phyloP scores from a whole-genome alignment of 176 grass and related monocot species.

The Typha latifolia region DNA sequence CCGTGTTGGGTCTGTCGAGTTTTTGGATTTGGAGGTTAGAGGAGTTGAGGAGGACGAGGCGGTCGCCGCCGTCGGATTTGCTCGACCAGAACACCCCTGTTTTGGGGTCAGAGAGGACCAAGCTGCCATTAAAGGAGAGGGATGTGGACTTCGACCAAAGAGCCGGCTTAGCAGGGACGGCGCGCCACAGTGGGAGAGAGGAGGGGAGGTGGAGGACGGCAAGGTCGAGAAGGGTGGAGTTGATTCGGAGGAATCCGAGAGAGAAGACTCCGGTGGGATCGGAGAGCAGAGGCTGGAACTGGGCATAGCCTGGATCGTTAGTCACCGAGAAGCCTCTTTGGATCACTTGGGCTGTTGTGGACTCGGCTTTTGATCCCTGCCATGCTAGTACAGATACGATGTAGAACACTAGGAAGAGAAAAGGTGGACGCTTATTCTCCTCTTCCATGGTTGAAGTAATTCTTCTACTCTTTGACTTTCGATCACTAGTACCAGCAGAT shows the following conservation, averaged over 20 bases:
- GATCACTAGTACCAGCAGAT: too few species aligned
- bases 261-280: slow-evolving; percentile 70
- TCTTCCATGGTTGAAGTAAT: too few species aligned
- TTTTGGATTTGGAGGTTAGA: slow-evolving; percentile 80
- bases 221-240: slow-evolving; percentile 57
- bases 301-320: slow-evolving; percentile 44
- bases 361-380: background rate
- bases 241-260: slow-evolving; percentile 63
- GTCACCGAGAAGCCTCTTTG: slow-evolving; percentile 45
- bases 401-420: background rate
- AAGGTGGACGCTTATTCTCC: too few species aligned
- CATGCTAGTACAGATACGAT: background rate
- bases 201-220: slow-evolving; percentile 74
- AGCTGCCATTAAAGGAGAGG: slow-evolving; percentile 53
- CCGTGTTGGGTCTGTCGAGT: background rate
- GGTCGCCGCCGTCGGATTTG: slow-evolving; percentile 27
- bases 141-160: slow-evolving; percentile 32
- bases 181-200: slow-evolving; percentile 60
- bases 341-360: slow-evolving; percentile 34
- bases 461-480: too few species aligned
- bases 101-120: slow-evolving; percentile 41
- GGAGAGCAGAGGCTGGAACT: slow-evolving; percentile 71
- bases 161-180: slow-evolving; percentile 27
- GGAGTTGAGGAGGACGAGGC: slow-evolving; percentile 59
- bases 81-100: slow-evolving; percentile 35